Evolutionary conservation across 208 protist genomes (phyloP).

Genomic region (Jaenimonas drosophilae): DNA sequence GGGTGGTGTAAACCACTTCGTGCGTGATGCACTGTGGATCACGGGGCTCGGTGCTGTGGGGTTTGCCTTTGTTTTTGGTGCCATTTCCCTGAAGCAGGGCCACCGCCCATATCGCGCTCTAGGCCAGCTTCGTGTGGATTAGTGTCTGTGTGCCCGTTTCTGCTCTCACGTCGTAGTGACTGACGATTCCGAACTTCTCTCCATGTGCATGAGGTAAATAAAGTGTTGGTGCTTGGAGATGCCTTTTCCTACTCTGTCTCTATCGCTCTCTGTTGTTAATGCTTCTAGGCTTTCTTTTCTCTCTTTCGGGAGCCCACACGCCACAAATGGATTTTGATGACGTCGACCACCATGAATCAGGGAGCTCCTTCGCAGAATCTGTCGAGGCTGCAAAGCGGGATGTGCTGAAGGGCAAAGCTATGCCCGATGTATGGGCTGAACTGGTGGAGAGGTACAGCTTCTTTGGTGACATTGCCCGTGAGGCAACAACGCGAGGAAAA

Average conservation of each 20-base stretch:
- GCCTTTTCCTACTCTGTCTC: not conserved
- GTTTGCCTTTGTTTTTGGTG: constrained; percentile 48
- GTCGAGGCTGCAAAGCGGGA: constrained; percentile 2
- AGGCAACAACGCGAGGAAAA: constrained; percentile 29
- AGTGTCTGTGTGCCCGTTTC: no score
- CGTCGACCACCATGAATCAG: constrained; percentile 7
- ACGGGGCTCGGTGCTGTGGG: constrained; percentile 84
- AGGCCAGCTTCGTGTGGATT: no score
- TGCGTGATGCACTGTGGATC: constrained; percentile 89
- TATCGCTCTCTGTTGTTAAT: constrained; percentile 4
- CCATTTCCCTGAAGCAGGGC: no score
- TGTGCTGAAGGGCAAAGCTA: constrained; percentile 17
- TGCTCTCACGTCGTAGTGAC: no score
- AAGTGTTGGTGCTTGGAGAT: constrained; percentile 1
- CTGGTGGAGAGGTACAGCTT: constrained; percentile 35
- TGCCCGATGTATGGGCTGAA: constrained; percentile 20
- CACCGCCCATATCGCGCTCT: no score
- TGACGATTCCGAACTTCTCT: no score
- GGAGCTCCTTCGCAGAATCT: not conserved
- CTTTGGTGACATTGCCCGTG: constrained; percentile 48
- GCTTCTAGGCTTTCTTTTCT: constrained; percentile 11
- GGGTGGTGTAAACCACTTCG: constrained; percentile 93
- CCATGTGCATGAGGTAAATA: no score
- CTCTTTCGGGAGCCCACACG: not conserved
- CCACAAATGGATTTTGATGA: constrained; percentile 15